Evolutionary conservation across 495 filamentous ascomycete genomes (phyloP), one percentile per base, ranked within the genome.

Genomic region (Hypoxylon fuscum): DNA sequence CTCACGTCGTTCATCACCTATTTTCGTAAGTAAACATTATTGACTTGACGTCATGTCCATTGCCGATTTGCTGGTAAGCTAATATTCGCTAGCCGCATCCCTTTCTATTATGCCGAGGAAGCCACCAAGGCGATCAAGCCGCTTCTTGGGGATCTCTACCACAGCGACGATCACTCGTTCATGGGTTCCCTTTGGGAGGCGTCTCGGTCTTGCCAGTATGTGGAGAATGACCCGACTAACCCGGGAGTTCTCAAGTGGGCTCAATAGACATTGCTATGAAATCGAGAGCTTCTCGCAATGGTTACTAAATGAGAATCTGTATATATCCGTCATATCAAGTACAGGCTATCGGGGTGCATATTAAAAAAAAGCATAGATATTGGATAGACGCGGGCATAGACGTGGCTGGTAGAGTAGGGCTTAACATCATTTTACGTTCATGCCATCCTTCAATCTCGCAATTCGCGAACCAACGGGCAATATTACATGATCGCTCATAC

Each of bases 1-100:
- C 81, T 46, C 86, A 88, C 68, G 86, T 89, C 51, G 74, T 88
- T 18, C 86, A 89, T 71, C 86, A 88, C 74, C 76, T 86, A 46
- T 81, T 87, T 72, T 78, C 77, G 69, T 72, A 68, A 60, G 69
- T 68, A 6, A 14, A 48, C 0, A 17, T n/a, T 11, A 18, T n/a
- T 9, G 9, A 7, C 23, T 27, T 5, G 6, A 14, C n/a, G 17
- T 42, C 43, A 40, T 48, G 2, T 43, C 11, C 14, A 11, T 43
- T 25, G 2, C 25, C 25, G 4, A 8, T 12, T 31, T 23, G 12
- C 15, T 15, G 55, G 15, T 14, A 43, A 31, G 22, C 57, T 68
- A 43, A 62, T 37, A 20, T n/a, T 31, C 3, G 9, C 9, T 52
- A 72, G 69, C 42, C 80, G 78, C 46, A 88, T 88, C 44, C 85